Conservation (phyloP, 176 grass and related monocot genomes). For the Aechmea fasciata region DNA sequence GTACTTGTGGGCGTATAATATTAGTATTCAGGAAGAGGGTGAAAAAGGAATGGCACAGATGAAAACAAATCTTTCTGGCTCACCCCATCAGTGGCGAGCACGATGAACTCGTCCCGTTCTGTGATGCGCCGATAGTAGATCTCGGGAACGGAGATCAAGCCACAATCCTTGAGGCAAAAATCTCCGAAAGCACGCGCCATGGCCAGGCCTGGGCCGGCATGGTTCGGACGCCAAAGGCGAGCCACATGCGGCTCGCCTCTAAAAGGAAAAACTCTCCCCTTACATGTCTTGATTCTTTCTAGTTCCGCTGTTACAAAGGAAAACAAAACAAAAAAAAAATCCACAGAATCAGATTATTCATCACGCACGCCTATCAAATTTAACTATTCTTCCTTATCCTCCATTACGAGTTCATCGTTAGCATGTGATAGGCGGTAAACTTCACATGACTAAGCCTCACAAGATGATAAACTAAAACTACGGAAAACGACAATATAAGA, state of each 20-base stretch:
- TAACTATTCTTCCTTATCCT: neutral
- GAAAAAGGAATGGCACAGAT: neutral
- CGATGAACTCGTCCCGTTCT: conserved; percentile 66
- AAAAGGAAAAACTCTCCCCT: conserved; percentile 84
- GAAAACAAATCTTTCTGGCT: conserved; percentile 9
- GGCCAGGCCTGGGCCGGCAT: conserved; percentile 68
- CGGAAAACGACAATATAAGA: too few species aligned
- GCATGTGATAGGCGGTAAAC: neutral
- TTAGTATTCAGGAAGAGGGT: too few species aligned
- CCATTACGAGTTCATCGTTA: neutral
- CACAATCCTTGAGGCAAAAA: conserved; percentile 83
- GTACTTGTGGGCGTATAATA: too few species aligned
- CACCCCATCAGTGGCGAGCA: conserved; percentile 82
- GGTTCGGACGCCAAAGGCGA: conserved; percentile 82
- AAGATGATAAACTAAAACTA: too few species aligned
- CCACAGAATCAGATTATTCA: neutral
- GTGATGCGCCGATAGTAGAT: conserved; percentile 44
- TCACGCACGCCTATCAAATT: neutral
- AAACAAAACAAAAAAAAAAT: neutral
- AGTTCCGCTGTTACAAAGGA: conserved; percentile 54
- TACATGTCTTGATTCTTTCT: conserved; percentile 58
- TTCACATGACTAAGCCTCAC: neutral
- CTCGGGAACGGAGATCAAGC: conserved; percentile 74
- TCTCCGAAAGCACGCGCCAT: conserved; percentile 94
- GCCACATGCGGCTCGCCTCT: conserved; percentile 66